Base-by-base conservation (phyloP, 495 filamentous ascomycete genomes). In the Penicillium lagena region DNA sequence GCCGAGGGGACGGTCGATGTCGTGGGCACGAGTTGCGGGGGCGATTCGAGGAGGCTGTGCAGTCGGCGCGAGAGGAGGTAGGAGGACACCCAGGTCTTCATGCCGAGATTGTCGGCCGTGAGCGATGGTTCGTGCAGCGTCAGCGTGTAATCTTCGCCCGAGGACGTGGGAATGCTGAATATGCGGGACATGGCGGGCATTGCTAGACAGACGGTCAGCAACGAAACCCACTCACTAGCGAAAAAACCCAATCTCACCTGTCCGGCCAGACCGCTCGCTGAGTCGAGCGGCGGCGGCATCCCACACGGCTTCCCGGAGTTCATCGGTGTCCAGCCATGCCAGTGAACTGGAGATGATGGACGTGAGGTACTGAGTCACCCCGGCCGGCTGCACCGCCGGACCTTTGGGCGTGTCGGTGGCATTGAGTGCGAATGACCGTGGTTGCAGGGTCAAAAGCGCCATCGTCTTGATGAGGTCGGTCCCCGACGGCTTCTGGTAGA, bases 21-120 rank as follows among this genome's bases (percentile, higher is more conserved):
- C 9, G 57, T 42, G 4, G 59, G 60, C n/a, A 68, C 62, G 14
- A 70, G 62, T 37, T 60, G 52, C n/a, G 62, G 56, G 6, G 63
- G 59, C 1, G 63, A 62, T 11, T 69, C 66, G 40, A 71, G 56
- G 17, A 82, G 47, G n/a, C 39, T 52, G 46, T 70, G 63, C 4
- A 97, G 79, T 10, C 83, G 81, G 50, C 82, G 86, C 0, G 93
- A 85, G 12, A 98, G 82, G 3, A 94, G 76, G 58, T 87, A 93
- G 0, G 89, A 89, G 0, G 88, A 88, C 0, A 86, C 81, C 90
- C 90, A 96, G 0, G 90, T 96, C 58, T 96, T 96, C 55, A 89
- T 76, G 9, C 93, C 93, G 12, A 96, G 76, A 44, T 90, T 84
- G 60, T 96, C 93, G 3, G 83, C 79, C 0, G 87, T 95, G 40